Evolutionary conservation across 495 filamentous ascomycete species (phyloP), one percentile per base, ranked within the genome.

Genomic region (Hypoxylon perforatum): DNA sequence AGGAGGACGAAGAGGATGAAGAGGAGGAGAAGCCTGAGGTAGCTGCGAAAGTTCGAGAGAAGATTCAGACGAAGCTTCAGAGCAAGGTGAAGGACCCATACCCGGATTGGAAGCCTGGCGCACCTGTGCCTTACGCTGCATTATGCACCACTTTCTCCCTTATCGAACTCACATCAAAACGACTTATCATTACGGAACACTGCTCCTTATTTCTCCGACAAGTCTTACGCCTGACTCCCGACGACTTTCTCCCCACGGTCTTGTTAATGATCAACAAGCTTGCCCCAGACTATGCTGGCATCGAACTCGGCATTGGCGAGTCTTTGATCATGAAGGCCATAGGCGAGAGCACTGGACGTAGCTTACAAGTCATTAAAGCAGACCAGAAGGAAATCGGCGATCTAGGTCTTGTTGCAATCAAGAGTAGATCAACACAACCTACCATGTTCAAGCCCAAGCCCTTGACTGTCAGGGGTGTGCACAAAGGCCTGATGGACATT

Each of bases 291-390:
- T 99, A 97, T 71, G 89, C 94, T 21, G 95, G 95, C 17, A 91
- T 99, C 57, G 95, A 99, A 77, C 82, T 99, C 15, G 95, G 95
- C 25, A 98, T 99, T 72, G 95, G 95, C 42, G 95, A 99, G 80
- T 97, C 93, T 12, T 75, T 99, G 44, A 96, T 99, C 69, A 97
- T 99, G 93, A 99, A 97, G 71, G 91, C 95, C 14, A 97, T 99
- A 71, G 93, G 93, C 12, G 94, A 99, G 79, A 89, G 88, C 50
- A 98, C 95, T 2, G 95, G 95, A 5, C 89, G 96, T 54, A 95
- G 89, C 72, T 76, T 97, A 39, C 78, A 86, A 8, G 87, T 95
- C 52, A 96, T 98, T 76, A 97, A 97, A 74, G 84, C 88, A 38
- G 95, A 99, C 70, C 95, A 99, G 62, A 92, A 93, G 66, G 92